Evolutionary conservation across 768 basidiomycete genomes (phyloP).

Genomic region (Psilocybe sp.): DNA sequence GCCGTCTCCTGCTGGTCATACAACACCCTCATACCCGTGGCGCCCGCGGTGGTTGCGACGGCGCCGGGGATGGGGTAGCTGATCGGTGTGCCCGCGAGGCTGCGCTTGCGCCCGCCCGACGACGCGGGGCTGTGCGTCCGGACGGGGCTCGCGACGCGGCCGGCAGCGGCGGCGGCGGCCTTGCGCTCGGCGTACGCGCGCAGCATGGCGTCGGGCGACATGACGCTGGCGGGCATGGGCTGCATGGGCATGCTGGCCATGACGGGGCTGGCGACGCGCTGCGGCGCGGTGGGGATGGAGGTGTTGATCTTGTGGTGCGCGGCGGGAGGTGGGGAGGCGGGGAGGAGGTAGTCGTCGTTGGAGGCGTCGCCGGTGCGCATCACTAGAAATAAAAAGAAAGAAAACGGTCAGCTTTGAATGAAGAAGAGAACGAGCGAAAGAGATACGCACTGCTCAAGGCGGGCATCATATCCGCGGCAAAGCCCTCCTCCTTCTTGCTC

Average conservation of each 20-base stretch:
- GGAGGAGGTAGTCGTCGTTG: slow-evolving; percentile 42
- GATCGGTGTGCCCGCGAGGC: slow-evolving; percentile 12
- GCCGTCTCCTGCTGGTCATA: slow-evolving; percentile 13
- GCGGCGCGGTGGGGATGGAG: background rate
- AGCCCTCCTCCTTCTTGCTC: slow-evolving; percentile 13
- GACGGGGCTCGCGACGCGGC: slow-evolving; percentile 13
- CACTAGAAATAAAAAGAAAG: slow-evolving; percentile 37
- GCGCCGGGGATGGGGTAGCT: slow-evolving; percentile 23
- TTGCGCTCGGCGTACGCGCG: slow-evolving; percentile 47
- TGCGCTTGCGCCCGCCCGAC: too few species aligned
- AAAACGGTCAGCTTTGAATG: slow-evolving; percentile 5
- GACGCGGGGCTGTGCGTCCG: slow-evolving; percentile 21
- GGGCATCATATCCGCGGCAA: slow-evolving; percentile 58
- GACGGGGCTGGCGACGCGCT: slow-evolving; percentile 23
- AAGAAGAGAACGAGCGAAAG: slow-evolving; percentile 20
- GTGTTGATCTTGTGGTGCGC: background rate
- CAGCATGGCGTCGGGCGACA: slow-evolving; percentile 73
- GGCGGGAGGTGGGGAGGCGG: slow-evolving; percentile 20
- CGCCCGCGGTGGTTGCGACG: slow-evolving; percentile 2
- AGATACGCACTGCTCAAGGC: slow-evolving; percentile 59
- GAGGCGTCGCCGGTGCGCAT: slow-evolving; percentile 59
- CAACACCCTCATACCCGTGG: slow-evolving; percentile 14
- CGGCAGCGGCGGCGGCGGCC: slow-evolving; percentile 2
- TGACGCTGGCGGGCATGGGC: slow-evolving; percentile 34
- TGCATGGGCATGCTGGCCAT: slow-evolving; percentile 31